Conservation (phyloP, 73 alveolate species). For the Stentor roeselii region DNA sequence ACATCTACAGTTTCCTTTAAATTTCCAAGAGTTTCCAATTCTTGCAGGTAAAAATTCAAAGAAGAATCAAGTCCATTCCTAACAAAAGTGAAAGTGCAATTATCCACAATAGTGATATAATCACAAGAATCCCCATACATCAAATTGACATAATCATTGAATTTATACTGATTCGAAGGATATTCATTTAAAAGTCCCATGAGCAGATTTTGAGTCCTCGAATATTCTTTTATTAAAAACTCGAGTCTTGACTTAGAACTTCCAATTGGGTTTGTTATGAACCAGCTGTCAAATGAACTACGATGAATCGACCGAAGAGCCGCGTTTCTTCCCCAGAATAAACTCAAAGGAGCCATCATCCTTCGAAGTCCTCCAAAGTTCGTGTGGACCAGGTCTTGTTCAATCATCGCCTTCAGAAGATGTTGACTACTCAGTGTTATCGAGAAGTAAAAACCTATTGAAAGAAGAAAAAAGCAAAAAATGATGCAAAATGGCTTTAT, state of each 20-base stretch:
- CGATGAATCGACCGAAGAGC: not conserved
- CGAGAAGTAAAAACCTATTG: not conserved
- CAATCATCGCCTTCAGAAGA: not conserved
- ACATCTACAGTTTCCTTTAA: not conserved
- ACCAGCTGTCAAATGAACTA: not conserved
- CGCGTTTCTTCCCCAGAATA: not conserved
- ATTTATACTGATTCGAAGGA: not conserved
- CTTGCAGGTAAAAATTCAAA: not conserved
- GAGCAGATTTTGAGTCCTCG: not conserved
- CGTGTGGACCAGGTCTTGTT: not conserved
- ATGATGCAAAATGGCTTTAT: not conserved
- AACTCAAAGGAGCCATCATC: not conserved
- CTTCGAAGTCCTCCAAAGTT: not conserved
- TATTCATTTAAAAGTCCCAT: not conserved
- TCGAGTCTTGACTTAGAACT: not conserved
- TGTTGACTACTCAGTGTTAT: not conserved
- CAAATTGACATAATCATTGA: too few species aligned
- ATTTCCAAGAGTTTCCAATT: not conserved
- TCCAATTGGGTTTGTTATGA: not conserved
- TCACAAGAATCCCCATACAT: not conserved
- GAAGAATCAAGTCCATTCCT: not conserved
- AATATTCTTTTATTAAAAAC: too few species aligned
- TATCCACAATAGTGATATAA: not conserved
- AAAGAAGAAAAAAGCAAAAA: too few species aligned
- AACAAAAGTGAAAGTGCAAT: not conserved